phyloP scores from a whole-genome alignment of 768 basidiomycete species.

The Lenzites betulinus region DNA sequence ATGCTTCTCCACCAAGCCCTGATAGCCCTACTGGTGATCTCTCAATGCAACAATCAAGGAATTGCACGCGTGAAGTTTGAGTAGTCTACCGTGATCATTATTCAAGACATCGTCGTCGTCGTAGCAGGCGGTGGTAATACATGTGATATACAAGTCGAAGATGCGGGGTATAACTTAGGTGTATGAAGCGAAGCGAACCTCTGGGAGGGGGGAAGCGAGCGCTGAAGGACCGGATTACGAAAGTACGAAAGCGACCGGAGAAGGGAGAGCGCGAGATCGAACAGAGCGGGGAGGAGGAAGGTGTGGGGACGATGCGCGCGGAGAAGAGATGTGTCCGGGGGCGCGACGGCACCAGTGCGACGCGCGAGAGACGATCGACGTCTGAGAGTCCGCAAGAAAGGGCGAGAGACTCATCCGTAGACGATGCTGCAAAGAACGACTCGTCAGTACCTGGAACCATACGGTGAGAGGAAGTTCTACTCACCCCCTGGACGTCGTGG shows the following conservation, averaged over 20 bases:
- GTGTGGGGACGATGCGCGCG: too few relatives aligned
- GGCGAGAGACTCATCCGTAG: slow-evolving; percentile 29
- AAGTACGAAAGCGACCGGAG: slow-evolving; percentile 18
- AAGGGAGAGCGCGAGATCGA: slow-evolving; percentile 12
- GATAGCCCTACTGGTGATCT: background rate
- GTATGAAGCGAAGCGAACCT: background rate
- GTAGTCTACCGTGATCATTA: slow-evolving; percentile 2
- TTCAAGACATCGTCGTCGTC: slow-evolving; percentile 5
- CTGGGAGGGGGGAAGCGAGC: slow-evolving; percentile 6
- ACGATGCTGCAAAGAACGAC: slow-evolving; percentile 21
- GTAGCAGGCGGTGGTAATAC: slow-evolving; percentile 8
- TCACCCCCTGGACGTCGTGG: slow-evolving; percentile 74
- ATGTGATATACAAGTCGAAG: slow-evolving; percentile 9
- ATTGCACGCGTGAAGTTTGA: background rate
- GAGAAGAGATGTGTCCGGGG: background rate
- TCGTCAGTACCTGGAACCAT: background rate
- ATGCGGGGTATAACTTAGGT: slow-evolving; percentile 20
- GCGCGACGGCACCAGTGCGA: slow-evolving; percentile 12
- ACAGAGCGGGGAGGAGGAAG: slow-evolving; percentile 4
- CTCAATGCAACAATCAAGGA: background rate
- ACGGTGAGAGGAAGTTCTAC: slow-evolving; percentile 42
- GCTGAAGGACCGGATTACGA: slow-evolving; percentile 14
- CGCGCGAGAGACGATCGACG: slow-evolving; percentile 16
- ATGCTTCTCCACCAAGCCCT: too few relatives aligned
- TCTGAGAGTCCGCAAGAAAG: background rate